Evolutionary conservation across 2,329 filamentous ascomycete species (phyloP).

Genomic region (Juglanconis juglandina): DNA sequence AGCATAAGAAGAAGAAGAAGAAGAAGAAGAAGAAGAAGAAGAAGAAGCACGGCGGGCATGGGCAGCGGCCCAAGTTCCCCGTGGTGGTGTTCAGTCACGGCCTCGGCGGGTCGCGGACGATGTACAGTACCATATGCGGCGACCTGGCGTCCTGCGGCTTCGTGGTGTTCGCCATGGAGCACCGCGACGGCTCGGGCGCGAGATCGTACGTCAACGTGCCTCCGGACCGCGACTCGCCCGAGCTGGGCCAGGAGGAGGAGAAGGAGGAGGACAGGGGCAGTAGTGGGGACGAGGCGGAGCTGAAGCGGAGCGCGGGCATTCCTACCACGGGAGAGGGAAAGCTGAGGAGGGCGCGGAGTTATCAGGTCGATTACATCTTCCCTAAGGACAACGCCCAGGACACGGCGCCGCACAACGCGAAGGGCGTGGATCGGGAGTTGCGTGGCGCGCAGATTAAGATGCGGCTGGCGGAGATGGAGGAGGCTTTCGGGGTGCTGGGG

Average conservation of each 20-base stretch:
- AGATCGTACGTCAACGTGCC: constrained; percentile 58
- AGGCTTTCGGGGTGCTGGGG: constrained; percentile 56
- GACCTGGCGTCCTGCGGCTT: constrained; percentile 66
- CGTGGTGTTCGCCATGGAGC: constrained; percentile 62
- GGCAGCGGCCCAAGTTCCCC: constrained; percentile 43
- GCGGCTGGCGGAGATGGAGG: constrained; percentile 61
- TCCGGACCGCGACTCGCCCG: constrained; percentile 32
- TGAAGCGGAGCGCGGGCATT: constrained; percentile 24
- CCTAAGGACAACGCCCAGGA: constrained; percentile 52
- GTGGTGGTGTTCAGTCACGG: constrained; percentile 66
- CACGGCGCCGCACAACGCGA: constrained; percentile 51
- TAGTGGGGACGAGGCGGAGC: constrained; percentile 12
- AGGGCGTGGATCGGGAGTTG: constrained; percentile 58
- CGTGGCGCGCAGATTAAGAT: constrained; percentile 61
- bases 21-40: too few species aligned
- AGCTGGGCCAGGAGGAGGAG: constrained; percentile 28
- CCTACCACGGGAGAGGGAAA: constrained; percentile 26
- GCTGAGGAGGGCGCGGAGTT: constrained; percentile 36
- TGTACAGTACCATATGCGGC: constrained; percentile 60
- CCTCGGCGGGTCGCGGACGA: constrained; percentile 59
- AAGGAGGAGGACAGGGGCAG: neutral
- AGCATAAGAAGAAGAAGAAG: neutral
- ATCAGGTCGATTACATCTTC: constrained; percentile 60
- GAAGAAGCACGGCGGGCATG: too few species aligned
- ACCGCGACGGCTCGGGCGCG: constrained; percentile 62